A percentile compares a stretch with the other conserved stretches of the same genome.
phyloP scores from a whole-genome alignment of 2,329 filamentous ascomycete genomes.

The Paracoccidioides lutzii region DNA sequence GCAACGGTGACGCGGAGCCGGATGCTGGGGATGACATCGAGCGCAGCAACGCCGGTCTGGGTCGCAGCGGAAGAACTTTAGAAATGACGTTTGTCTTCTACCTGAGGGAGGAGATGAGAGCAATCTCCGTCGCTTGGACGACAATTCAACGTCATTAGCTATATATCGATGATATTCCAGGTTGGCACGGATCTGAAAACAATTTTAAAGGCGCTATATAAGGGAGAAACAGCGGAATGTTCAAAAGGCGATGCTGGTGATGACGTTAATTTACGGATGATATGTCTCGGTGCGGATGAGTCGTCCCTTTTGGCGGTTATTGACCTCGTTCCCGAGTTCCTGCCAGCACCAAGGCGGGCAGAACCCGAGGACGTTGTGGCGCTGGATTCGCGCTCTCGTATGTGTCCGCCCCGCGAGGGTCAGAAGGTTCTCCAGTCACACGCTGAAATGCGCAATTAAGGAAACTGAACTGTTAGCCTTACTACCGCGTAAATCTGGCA shows the following conservation, averaged over 20 bases:
- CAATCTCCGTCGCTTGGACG: slow-evolving; percentile 23
- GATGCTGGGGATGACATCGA: slow-evolving; percentile 4
- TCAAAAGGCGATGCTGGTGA: too few species aligned
- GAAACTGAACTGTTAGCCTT: not conserved
- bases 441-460: not conserved
- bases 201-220: not conserved
- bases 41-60: not conserved
- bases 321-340: too few species aligned
- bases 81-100: slow-evolving; percentile 7
- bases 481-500: not conserved
- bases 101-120: slow-evolving; percentile 15
- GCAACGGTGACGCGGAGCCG: not conserved
- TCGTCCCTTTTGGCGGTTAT: too few species aligned
- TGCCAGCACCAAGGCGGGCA: too few species aligned
- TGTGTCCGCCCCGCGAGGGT: too few species aligned
- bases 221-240: too few species aligned
- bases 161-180: slow-evolving; percentile 16
- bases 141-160: slow-evolving; percentile 23
- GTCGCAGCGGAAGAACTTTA: not conserved
- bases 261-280: too few species aligned
- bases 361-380: too few species aligned
- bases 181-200: slow-evolving; percentile 3
- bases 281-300: too few species aligned
- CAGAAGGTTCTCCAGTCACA: too few species aligned
- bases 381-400: too few species aligned